A percentile compares a stretch with the other conserved stretches of the same genome.
phyloP scores from a whole-genome alignment of 345 rosid species.

The Moringa oleifera region DNA sequence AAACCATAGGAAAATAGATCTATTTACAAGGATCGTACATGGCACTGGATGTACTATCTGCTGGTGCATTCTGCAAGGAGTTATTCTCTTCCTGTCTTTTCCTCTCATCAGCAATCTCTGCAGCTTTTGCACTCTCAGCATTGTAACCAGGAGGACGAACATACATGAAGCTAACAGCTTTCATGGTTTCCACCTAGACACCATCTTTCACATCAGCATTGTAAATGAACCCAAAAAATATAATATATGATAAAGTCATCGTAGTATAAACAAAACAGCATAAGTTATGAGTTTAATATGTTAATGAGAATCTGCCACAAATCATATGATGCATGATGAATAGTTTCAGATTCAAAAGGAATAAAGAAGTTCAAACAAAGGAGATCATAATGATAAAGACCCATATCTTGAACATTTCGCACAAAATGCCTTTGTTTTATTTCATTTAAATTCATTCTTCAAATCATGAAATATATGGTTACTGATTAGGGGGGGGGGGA shows the following conservation, averaged over 20 bases:
- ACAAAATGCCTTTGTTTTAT: no score
- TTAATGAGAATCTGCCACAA: not conserved
- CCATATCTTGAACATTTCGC: no score
- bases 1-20: no score
- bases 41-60: constrained; percentile 27
- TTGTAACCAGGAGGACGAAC: constrained; percentile 95
- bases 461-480: no score
- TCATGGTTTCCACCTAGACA: constrained; percentile 75
- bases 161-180: constrained; percentile 98
- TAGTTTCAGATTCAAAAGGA: not conserved
- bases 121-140: constrained; percentile 96
- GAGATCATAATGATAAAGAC: not conserved
- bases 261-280: not conserved
- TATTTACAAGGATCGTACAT: constrained; percentile 25
- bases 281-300: not conserved
- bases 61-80: constrained; percentile 22
- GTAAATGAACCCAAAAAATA: not conserved
- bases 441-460: no score
- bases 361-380: not conserved
- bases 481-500: no score
- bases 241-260: not conserved
- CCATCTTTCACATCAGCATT: constrained; percentile 9
- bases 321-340: not conserved
- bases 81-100: constrained; percentile 29
- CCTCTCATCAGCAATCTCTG: constrained; percentile 64